phyloP scores from a whole-genome alignment of 2,329 filamentous ascomycete species.

The Sclerotiophoma versabilis region DNA sequence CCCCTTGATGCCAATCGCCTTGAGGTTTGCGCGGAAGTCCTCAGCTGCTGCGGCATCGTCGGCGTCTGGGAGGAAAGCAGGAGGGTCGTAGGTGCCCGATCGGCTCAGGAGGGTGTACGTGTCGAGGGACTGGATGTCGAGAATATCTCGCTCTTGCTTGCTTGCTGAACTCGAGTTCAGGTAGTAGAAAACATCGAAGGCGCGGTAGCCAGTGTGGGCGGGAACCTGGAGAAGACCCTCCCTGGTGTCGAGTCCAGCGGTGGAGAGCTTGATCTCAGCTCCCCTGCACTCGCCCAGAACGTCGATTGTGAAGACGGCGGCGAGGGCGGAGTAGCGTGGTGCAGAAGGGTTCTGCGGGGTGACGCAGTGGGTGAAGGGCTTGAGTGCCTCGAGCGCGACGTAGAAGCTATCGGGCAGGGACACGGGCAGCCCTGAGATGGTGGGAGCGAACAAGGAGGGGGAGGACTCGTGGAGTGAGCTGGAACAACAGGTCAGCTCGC shows the following conservation, averaged over 20 bases:
- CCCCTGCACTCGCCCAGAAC: constrained; percentile 79
- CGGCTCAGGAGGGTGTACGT: constrained; percentile 80
- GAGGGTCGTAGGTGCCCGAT: constrained; percentile 85
- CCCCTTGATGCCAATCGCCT: constrained; percentile 93
- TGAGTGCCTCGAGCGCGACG: constrained; percentile 79
- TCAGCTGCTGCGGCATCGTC: constrained; percentile 93
- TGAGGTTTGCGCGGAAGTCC: constrained; percentile 86
- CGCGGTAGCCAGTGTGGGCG: constrained; percentile 79
- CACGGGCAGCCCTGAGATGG: constrained; percentile 81
- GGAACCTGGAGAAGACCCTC: constrained; percentile 84
- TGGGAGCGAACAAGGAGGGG: constrained; percentile 82
- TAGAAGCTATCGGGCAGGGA: constrained; percentile 77
- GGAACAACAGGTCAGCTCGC: constrained; percentile 6
- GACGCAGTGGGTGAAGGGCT: constrained; percentile 85
- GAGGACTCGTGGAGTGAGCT: constrained; percentile 89
- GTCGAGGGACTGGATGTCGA: constrained; percentile 79
- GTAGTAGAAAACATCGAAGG: constrained; percentile 98
- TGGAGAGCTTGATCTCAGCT: constrained; percentile 78
- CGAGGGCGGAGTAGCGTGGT: constrained; percentile 79
- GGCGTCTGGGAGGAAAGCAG: constrained; percentile 86
- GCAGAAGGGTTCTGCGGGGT: constrained; percentile 89
- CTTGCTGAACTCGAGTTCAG: constrained; percentile 91
- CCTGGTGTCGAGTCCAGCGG: constrained; percentile 84
- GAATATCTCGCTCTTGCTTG: constrained; percentile 84
- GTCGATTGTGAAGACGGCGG: constrained; percentile 81